Conservation (phyloP, 1,284 basidiomycete species). For the Austroboletus rostrupii region DNA sequence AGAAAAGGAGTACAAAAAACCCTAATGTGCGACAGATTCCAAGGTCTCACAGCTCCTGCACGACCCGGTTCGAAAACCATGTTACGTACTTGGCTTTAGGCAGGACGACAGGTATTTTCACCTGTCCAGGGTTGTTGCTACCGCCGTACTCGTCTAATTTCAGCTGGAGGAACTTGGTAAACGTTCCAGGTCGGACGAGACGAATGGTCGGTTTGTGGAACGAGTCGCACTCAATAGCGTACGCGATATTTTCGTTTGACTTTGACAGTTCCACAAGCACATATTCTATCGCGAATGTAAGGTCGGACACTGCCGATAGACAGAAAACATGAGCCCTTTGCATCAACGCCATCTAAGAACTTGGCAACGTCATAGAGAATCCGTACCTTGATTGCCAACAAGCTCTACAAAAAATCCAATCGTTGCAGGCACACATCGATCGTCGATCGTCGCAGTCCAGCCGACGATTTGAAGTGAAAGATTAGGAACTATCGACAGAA, state of each 20-base stretch:
- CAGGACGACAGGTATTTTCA: not conserved
- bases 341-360: too few species aligned
- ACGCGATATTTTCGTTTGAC: not conserved
- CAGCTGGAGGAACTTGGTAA: not conserved
- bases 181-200: not conserved
- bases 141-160: not conserved
- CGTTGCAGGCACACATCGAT: constrained; percentile 9
- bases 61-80: too few species aligned
- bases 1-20: too few species aligned
- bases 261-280: not conserved
- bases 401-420: constrained; percentile 23
- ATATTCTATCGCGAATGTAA: not conserved
- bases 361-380: not conserved
- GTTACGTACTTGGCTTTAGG: too few species aligned
- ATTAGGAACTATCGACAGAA: not conserved
- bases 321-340: not conserved
- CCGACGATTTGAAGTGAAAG: constrained; percentile 6
- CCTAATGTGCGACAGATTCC: too few species aligned
- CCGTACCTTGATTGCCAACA: not conserved
- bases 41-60: too few species aligned
- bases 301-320: not conserved
- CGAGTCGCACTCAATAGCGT: not conserved
- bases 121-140: not conserved
- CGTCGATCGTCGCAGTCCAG: constrained; percentile 19
- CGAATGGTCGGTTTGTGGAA: not conserved